phyloP scores from a whole-genome alignment of 2,329 filamentous ascomycete species.

The Chrysosporium queenslandicum region DNA sequence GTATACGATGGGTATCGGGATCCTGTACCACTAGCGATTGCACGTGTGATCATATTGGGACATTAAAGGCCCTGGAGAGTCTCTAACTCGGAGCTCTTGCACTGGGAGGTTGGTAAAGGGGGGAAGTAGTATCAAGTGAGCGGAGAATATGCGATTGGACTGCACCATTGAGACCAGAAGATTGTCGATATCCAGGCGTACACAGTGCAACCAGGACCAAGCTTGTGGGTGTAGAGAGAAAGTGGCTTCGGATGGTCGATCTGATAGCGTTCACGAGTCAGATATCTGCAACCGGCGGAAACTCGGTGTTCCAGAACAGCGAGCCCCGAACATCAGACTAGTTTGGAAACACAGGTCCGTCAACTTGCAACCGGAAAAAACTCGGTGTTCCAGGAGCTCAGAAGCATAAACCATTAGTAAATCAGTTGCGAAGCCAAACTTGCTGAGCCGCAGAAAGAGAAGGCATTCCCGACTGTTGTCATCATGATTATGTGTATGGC shows the following conservation, averaged over 20 bases:
- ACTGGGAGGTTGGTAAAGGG: neutral
- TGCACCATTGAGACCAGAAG: neutral
- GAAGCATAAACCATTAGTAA: constrained; percentile 3
- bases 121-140: neutral
- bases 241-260: neutral
- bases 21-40: too few species aligned
- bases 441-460: neutral
- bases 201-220: neutral
- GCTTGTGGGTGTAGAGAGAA: neutral
- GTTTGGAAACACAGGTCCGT: constrained; percentile 2
- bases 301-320: constrained; percentile 9
- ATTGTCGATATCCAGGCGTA: neutral
- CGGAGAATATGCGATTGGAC: neutral
- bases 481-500: neutral
- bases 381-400: constrained; percentile 9
- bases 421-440: neutral
- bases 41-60: neutral
- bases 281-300: constrained; percentile 11
- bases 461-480: neutral
- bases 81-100: too few species aligned
- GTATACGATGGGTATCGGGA: too few species aligned
- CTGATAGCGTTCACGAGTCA: neutral
- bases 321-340: neutral
- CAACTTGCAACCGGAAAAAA: constrained; percentile 10
- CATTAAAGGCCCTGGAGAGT: neutral